Evolutionary conservation across 306 rosid species (phyloP).

Genomic region (Ziziphus jujuba): DNA sequence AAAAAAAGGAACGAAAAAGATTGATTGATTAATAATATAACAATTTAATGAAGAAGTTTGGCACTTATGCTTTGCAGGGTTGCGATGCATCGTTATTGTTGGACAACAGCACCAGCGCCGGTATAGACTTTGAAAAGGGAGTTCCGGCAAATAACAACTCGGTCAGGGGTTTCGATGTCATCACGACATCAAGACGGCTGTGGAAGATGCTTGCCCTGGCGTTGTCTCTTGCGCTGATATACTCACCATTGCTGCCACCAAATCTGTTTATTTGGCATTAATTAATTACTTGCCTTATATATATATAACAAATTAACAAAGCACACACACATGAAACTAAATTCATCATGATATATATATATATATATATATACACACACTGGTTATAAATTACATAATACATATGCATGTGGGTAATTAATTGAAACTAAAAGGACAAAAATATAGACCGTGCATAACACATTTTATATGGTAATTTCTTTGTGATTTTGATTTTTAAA

Average conservation of each 20-base stretch:
- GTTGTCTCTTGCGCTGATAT: slow-evolving; percentile 61
- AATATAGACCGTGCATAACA: no score
- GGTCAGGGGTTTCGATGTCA: slow-evolving; percentile 47
- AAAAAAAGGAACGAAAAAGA: no score
- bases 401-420: no score
- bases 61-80: slow-evolving; percentile 40
- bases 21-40: no score
- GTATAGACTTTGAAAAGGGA: slow-evolving; percentile 47
- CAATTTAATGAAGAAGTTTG: not conserved
- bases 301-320: not conserved
- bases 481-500: no score
- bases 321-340: no score
- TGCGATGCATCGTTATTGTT: slow-evolving; percentile 60
- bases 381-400: no score
- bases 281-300: not conserved
- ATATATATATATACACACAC: no score
- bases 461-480: no score
- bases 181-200: slow-evolving; percentile 38
- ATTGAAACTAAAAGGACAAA: no score
- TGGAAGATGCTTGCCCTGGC: slow-evolving; percentile 41
- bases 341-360: no score
- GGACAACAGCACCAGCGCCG: slow-evolving; percentile 26
- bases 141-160: slow-evolving; percentile 35
- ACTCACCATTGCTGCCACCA: slow-evolving; percentile 48
- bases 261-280: slow-evolving; percentile 42